Conservation (phyloP, 495 filamentous ascomycete genomes). For the Aspergillus coremiiformis region DNA sequence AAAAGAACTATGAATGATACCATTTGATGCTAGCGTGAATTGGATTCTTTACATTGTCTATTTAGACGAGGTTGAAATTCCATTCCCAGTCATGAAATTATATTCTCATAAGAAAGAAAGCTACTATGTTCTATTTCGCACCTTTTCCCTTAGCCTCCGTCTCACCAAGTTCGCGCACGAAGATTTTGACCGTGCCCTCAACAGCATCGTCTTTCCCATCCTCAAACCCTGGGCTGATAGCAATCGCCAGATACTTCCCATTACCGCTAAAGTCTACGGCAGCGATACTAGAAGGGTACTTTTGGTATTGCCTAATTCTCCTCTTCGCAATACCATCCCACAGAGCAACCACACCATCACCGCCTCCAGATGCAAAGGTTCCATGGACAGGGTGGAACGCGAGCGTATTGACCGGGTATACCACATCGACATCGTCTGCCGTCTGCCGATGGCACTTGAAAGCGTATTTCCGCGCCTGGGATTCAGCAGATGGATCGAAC, state of each 20-base stretch:
- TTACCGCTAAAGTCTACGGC: constrained; percentile 69
- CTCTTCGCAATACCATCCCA: constrained; percentile 94
- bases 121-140: constrained; percentile 35
- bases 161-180: constrained; percentile 74
- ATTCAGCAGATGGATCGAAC: constrained; percentile 81
- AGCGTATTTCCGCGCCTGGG: constrained; percentile 88
- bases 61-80: background rate
- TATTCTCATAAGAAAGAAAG: constrained; percentile 7
- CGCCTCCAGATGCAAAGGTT: constrained; percentile 88
- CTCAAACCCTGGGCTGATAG: constrained; percentile 84
- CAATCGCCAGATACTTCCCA: constrained; percentile 78
- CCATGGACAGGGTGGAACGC: constrained; percentile 87
- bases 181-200: constrained; percentile 66
- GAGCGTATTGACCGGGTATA: constrained; percentile 92
- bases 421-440: constrained; percentile 67
- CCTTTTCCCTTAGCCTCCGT: constrained; percentile 86
- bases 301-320: constrained; percentile 83
- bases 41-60: constrained; percentile 3
- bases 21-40: constrained; percentile 7
- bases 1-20: background rate
- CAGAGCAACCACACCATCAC: constrained; percentile 87
- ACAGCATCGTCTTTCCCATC: constrained; percentile 71
- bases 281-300: constrained; percentile 68
- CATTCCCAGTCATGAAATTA: constrained; percentile 7
- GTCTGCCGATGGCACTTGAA: constrained; percentile 94